Evolutionary conservation across 2,329 filamentous ascomycete species (phyloP).

Genomic region (Penicillium hesseltinei): DNA sequence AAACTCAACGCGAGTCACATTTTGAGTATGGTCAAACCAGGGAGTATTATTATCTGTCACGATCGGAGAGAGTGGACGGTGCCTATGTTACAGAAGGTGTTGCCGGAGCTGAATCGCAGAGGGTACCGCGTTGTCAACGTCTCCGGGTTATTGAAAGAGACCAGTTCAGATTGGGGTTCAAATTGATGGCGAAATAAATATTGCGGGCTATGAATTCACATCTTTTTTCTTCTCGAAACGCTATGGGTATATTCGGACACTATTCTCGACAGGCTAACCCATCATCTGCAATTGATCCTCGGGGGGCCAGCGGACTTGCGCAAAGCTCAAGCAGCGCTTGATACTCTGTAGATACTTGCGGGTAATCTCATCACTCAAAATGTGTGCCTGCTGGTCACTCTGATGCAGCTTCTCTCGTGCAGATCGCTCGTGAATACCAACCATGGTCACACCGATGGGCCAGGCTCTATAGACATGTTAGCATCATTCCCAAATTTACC

Average conservation of each 20-base stretch:
- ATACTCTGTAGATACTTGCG: conserved; percentile 97
- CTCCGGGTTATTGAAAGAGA: conserved; percentile 59
- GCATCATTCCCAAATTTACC: background rate
- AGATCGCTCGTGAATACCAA: conserved; percentile 96
- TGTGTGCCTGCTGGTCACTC: conserved; percentile 75
- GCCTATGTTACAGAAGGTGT: conserved; percentile 70
- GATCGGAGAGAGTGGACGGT: conserved; percentile 79
- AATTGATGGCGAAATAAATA: background rate
- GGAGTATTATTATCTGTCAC: conserved; percentile 81
- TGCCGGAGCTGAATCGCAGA: conserved; percentile 67
- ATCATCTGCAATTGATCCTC: conserved; percentile 91
- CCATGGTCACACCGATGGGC: conserved; percentile 99
- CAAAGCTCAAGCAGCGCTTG: conserved; percentile 93
- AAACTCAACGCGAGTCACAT: conserved; percentile 74
- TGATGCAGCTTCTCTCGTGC: conserved; percentile 94
- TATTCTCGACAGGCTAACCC: conserved; percentile 58
- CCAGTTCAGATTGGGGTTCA: background rate
- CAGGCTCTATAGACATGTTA: conserved; percentile 60
- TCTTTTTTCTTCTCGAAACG: conserved; percentile 1
- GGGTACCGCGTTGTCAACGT: conserved; percentile 73
- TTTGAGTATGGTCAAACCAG: conserved; percentile 72
- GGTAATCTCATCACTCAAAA: conserved; percentile 94
- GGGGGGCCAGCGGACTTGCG: conserved; percentile 93
- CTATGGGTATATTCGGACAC: conserved; percentile 16
- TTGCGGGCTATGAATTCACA: background rate